Percentiles rank a stretch among this genome's conserved stretches.
phyloP scores from a whole-genome alignment of 2,329 filamentous ascomycete species.

The Trichophyton schoenleinii region DNA sequence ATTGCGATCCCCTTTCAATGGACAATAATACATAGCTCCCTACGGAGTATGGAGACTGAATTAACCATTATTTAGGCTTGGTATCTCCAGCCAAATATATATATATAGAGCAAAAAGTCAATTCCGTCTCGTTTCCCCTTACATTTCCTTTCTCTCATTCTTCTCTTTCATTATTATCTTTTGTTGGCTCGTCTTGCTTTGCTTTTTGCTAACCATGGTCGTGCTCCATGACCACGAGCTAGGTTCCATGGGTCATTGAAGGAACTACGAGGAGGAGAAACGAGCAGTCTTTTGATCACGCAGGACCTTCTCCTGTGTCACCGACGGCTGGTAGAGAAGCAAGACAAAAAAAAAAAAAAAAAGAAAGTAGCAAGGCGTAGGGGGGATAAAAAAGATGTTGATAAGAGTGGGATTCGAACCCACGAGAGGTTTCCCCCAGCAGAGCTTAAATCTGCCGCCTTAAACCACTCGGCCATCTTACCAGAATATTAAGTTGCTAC shows the following conservation, averaged over 20 bases:
- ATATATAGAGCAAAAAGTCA: not conserved
- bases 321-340: not conserved
- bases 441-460: conserved; percentile 5
- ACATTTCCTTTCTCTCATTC: not conserved
- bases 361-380: not conserved
- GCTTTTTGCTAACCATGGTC: not conserved
- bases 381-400: not conserved
- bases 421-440: conserved; percentile 3
- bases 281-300: not conserved
- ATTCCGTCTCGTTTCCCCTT: no score
- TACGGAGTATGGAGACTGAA: no score
- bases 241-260: not conserved
- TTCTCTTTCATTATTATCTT: not conserved
- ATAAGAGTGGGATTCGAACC: conserved; percentile 5
- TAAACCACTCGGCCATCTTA: conserved; percentile 4
- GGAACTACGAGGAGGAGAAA: not conserved
- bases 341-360: not conserved
- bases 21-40: no score
- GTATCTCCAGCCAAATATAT: not conserved
- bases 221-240: not conserved
- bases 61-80: not conserved
- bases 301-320: not conserved
- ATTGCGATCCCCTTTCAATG: not conserved
- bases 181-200: not conserved
- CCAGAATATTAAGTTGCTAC: conserved; percentile 1